A percentile compares a stretch with the other conserved stretches of the same genome.
Conservation (phyloP, 768 basidiomycete genomes). For the Imleria badia region DNA sequence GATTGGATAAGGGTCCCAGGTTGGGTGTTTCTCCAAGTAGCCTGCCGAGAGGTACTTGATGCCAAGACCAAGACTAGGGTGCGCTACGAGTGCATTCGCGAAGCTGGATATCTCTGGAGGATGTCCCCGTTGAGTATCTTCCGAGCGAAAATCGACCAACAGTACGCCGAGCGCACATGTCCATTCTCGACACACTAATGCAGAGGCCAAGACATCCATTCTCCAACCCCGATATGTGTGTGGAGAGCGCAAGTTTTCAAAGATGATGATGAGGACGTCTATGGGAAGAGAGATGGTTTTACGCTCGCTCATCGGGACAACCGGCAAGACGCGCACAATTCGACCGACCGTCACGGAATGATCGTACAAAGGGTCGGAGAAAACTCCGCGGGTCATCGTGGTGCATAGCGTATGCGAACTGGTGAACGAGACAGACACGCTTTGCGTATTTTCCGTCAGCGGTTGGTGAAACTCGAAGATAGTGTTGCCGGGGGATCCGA, state of each 20-base stretch:
- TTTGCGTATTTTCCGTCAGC: conserved; percentile 6
- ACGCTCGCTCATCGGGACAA: neutral
- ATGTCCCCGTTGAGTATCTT: neutral
- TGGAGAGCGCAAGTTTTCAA: conserved; percentile 1
- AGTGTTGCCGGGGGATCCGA: neutral
- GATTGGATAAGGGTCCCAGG: neutral
- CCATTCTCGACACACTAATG: conserved; percentile 13
- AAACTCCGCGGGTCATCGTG: neutral
- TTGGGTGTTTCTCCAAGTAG: conserved; percentile 6
- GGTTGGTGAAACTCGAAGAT: conserved; percentile 10
- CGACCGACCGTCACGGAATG: neutral
- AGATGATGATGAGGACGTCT: conserved; percentile 8
- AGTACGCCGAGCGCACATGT: conserved; percentile 10
- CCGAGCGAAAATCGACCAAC: conserved; percentile 7
- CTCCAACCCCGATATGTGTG: neutral
- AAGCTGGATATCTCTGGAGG: conserved; percentile 8
- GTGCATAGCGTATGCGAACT: conserved; percentile 1
- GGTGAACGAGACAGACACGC: conserved; percentile 14
- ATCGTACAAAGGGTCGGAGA: neutral
- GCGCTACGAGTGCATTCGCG: neutral
- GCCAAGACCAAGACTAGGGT: neutral
- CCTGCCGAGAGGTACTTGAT: conserved; percentile 9
- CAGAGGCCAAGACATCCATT: conserved; percentile 3
- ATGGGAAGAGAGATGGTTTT: conserved; percentile 1
- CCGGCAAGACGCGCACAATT: conserved; percentile 1